Evolutionary conservation across 495 filamentous ascomycete species (phyloP).

Genomic region (Talaromyces wortmannii): DNA sequence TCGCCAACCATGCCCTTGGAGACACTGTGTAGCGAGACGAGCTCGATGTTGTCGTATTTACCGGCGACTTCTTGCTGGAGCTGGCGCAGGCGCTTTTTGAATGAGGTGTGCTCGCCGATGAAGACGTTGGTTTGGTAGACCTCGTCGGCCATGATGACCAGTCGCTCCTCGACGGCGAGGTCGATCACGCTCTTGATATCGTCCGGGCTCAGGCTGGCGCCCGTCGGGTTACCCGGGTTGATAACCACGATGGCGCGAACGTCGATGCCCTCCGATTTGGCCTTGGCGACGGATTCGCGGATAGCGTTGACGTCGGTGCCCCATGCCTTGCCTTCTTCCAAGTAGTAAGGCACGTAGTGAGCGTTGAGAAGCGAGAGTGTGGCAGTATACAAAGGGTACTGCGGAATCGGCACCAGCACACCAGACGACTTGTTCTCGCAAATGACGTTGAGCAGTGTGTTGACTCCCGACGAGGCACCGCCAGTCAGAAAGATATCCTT

Average conservation of each 20-base stretch:
- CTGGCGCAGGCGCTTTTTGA: conserved; percentile 83
- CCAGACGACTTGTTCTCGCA: conserved; percentile 73
- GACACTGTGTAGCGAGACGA: conserved; percentile 77
- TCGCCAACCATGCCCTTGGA: conserved; percentile 98
- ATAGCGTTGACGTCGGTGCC: conserved; percentile 78
- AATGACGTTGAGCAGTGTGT: conserved; percentile 84
- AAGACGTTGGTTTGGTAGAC: conserved; percentile 99
- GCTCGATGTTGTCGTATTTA: conserved; percentile 79
- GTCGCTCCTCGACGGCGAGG: conserved; percentile 75
- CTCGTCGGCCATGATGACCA: conserved; percentile 91
- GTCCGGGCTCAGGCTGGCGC: conserved; percentile 67
- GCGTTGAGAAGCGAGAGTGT: conserved; percentile 83
- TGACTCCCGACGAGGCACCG: conserved; percentile 91
- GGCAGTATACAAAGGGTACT: conserved; percentile 97
- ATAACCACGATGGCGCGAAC: conserved; percentile 92
- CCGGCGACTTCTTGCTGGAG: conserved; percentile 67
- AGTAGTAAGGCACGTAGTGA: conserved; percentile 81
- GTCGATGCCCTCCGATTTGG: conserved; percentile 68
- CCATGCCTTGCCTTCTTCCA: conserved; percentile 82
- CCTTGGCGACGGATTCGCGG: conserved; percentile 58
- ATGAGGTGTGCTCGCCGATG: conserved; percentile 83
- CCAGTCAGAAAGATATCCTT: conserved; percentile 78
- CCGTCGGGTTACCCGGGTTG: conserved; percentile 97
- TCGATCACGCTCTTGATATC: conserved; percentile 78
- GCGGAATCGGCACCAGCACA: conserved; percentile 89